Evolutionary conservation across 73 alveolate genomes (phyloP), one percentile per base, ranked within the genome.

Genomic region (Urostyla sp.): DNA sequence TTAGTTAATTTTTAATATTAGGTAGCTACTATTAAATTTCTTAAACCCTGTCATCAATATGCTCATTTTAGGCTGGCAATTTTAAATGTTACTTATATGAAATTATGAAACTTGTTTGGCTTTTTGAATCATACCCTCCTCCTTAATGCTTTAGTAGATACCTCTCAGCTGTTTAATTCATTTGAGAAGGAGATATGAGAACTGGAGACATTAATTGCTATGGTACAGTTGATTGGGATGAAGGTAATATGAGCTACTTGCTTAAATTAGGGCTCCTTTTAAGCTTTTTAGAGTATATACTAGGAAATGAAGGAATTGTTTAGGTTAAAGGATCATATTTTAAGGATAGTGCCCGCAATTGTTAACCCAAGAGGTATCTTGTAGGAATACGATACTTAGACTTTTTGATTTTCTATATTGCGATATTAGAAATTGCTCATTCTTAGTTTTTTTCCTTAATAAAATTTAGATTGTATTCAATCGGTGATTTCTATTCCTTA

Each of bases 41-140:
- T 11, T 20, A 16, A 44, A 6, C 27, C n/a, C 13, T 50, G 13
- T 50, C 30, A 50, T n/a, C 20, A 18, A 43, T 60, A 8, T 43
- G 60, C 3, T 57, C 79, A 5, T 63, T 44, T 27, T 63, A 63
- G 10, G n/a, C n/a, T n/a, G 79, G 79, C 43, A 63, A 23, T 31
- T 63, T 63, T 28, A 63, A 31, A 40, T 63, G 79, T 48, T 63
- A 24, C 44, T 63, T 63, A 40, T 63, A 63, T 18, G 79, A 63
- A 21, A 63, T 63, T 3, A 63, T 63, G 31, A 63, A 63, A 7
- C 61, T 43, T 5, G 61, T 38, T 23, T 63, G 28, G 2, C 45
- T 16, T 38, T 36, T 40, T 11, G 51, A 10, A 11, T 40, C 15
- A 40, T 15, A 10, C 15, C 15, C 10, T 40, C 44, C 79, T 2